Percentiles rank a stretch among this genome's conserved stretches.
Conservation (phyloP, 441 rosid species). For the Populus tomentosa region DNA sequence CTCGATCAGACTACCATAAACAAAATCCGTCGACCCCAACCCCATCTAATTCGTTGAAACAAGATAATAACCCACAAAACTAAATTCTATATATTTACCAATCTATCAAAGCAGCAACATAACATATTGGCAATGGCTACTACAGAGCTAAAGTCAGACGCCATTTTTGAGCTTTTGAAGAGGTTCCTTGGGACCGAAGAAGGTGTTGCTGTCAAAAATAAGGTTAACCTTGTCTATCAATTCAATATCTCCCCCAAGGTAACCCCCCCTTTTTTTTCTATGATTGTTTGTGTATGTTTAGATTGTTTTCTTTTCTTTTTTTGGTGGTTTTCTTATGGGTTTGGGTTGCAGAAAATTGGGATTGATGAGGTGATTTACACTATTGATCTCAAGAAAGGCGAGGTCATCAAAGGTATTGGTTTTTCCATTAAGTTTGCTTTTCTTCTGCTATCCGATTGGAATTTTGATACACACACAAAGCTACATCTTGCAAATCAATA, state of each 20-base stretch:
- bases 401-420: slow-evolving; percentile 66
- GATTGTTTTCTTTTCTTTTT: not conserved
- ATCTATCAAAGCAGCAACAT: not conserved
- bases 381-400: slow-evolving; percentile 90
- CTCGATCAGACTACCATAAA: not conserved
- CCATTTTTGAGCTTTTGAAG: slow-evolving; percentile 65
- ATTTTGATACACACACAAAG: not conserved
- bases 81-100: not conserved
- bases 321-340: not conserved
- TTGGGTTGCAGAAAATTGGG: slow-evolving; percentile 70
- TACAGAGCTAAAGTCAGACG: slow-evolving; percentile 60
- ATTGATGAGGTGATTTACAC: slow-evolving; percentile 64
- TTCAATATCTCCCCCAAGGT: slow-evolving; percentile 90
- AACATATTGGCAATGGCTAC: slow-evolving; percentile 29
- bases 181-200: slow-evolving; percentile 65
- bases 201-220: slow-evolving; percentile 50
- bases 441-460: not conserved
- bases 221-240: slow-evolving; percentile 79
- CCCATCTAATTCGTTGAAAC: not conserved
- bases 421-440: not conserved
- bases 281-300: too few species aligned
- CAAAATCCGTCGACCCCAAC: not conserved
- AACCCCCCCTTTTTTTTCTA: not conserved
- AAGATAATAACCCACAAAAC: not conserved
- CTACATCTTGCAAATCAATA: not conserved